Base-by-base conservation (phyloP, 2,329 filamentous ascomycete genomes). In the Neophaeococcomyces mojaviensis region DNA sequence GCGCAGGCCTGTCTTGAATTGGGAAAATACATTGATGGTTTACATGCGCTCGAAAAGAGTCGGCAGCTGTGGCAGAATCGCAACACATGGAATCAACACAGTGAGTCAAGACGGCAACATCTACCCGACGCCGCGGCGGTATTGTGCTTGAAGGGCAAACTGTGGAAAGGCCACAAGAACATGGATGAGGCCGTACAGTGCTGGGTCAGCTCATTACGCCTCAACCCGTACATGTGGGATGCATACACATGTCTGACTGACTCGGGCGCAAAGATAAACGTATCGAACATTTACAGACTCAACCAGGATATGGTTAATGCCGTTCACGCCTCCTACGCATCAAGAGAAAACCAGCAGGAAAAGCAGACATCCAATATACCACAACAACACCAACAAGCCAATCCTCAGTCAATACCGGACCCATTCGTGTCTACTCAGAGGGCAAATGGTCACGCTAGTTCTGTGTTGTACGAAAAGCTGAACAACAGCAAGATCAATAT, bases 181-280 rank as follows among this genome's bases (percentile, higher is more conserved):
- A 77, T 86, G 58, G 85, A 85, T 59, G 88, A 86, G 64, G 89
- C 92, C 6, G 81, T 90, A 13, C 78, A 85, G 54, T 88, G 80
- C 63, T 97, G 92, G 61, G 88, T 94, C 55, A 88, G 94, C 49
- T 81, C 89, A 4, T 70, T 98, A 58, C 94, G 89, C 66, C 65
- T 82, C 45, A 98, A 97, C 59, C 89, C 92, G 1, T 90, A 97
- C 65, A 92, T 95, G 78, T 98, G 92, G 92, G 92, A 98, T 71
- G 89, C 90, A 0, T 97, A 97, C 59, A 81, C 83, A 18, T 84
- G 80, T 13, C 75, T 98, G 6, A 95, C 89, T 62, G 88, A 96
- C 60, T 86, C 78, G 35, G 80, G 78, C 69, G 63, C 58, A 64
- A 82, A 81, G 54, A 76, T 97, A 45, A 81, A 86, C 46, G 81